A percentile compares a stretch with the other conserved stretches of the same genome.
phyloP scores from a whole-genome alignment of 345 rosid genomes.

The Boechera retrofracta region DNA sequence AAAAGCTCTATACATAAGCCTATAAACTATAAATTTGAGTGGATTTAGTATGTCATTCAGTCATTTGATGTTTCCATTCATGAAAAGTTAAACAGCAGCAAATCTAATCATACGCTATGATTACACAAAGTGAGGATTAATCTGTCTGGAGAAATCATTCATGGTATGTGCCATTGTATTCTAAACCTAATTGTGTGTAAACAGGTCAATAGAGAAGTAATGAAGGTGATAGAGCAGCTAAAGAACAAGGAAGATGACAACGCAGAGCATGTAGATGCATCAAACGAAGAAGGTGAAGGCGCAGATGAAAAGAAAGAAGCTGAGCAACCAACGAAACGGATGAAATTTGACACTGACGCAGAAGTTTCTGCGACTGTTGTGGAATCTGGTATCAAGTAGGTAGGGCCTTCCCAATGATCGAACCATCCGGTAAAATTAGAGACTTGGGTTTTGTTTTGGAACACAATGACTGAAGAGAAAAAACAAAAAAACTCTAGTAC shows the following conservation, averaged over 20 bases:
- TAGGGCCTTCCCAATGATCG: background rate
- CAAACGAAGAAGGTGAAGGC: background rate
- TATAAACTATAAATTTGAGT: background rate
- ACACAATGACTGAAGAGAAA: background rate
- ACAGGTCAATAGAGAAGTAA: conserved; percentile 74
- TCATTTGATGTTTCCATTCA: background rate
- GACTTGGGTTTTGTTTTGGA: background rate
- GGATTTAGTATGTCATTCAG: background rate
- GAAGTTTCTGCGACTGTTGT: background rate
- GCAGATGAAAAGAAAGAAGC: background rate
- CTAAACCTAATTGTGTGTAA: background rate
- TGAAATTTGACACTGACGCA: background rate
- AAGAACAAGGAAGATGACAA: conserved; percentile 28
- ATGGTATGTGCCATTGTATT: too few species aligned
- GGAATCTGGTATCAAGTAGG: background rate
- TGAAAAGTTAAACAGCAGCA: background rate
- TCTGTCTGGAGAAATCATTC: background rate
- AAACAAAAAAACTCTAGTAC: background rate
- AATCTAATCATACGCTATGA: background rate
- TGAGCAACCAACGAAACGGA: background rate
- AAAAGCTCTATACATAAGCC: background rate
- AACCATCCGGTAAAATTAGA: background rate
- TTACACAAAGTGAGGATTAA: background rate
- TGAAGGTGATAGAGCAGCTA: conserved; percentile 61
- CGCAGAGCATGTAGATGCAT: background rate